Evolutionary conservation across 1,284 basidiomycete species (phyloP), one percentile per base, ranked within the genome.

Genomic region (Abortiporus biennis): DNA sequence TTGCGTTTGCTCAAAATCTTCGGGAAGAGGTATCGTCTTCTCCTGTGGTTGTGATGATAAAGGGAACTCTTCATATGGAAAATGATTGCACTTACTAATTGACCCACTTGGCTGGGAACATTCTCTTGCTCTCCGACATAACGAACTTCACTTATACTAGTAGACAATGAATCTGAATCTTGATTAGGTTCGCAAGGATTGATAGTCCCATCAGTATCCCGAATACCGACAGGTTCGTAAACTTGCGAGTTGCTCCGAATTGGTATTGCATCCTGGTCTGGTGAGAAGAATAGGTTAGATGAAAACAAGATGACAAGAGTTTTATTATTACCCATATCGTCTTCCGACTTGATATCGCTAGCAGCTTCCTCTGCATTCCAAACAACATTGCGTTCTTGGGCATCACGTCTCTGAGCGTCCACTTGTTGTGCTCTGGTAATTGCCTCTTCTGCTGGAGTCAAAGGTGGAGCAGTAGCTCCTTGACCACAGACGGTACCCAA

Each of bases 361-460:
- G 59, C 35, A 21, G 55, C 51, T 34, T 54, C 50, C 44, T 71
- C 68, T 1, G 61, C 67, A 47, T 71, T 67, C 74, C 74, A 76
- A 11, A 70, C 63, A 17, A 74, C 54, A 6, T 56, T 61, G 38
- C 73, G 64, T n/a, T 58, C 53, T 13, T 55, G 38, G 2, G 72
- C 70, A 34, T 76, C 74, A 38, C 59, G 58, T 42, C 52, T 62
- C 48, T 85, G 83, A 23, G 69, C 65, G 45, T 79, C 72, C 2
- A 66, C 67, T 54, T 86, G 74, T 36, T 75, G 67, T 3, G 62
- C 64, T 24, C 78, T 69, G 24, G 69, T 49, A 3, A 60, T 62
- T 4, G 73, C 72, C 53, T 81, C 80, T 58, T 83, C 69, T 3
- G 69, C 57, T 12, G 78, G 75, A 2, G 74, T 76, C 1, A 77